Conservation (phyloP, 345 rosid genomes). For the Eucalyptus marginata region DNA sequence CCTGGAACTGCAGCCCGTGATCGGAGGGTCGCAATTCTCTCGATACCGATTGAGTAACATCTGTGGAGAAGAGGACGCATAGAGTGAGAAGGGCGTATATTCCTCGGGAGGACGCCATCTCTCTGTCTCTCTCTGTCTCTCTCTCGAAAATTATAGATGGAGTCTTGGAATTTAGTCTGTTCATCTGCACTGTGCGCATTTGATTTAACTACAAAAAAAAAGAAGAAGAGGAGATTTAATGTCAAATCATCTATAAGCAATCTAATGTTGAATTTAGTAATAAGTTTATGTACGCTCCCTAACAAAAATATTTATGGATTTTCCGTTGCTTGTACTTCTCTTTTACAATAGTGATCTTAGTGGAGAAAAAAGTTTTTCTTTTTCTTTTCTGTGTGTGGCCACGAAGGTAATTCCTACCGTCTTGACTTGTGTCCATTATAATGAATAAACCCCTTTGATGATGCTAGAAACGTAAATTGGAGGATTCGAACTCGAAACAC, state of each 20-base stretch:
- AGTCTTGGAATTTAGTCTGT: no score
- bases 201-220: no score
- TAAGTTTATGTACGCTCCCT: no score
- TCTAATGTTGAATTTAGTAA: no score
- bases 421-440: no score
- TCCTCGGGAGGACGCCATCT: not conserved
- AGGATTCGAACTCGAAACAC: not conserved
- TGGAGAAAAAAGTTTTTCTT: not conserved
- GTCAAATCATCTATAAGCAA: no score
- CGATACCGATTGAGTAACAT: not conserved
- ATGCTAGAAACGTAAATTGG: not conserved
- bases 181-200: no score
- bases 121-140: no score
- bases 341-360: no score
- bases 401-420: not conserved
- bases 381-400: not conserved
- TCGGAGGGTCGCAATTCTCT: conserved; percentile 8
- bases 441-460: not conserved
- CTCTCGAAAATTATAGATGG: no score
- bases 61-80: not conserved
- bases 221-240: no score
- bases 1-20: conserved; percentile 7
- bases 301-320: not conserved
- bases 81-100: not conserved
- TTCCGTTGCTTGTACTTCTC: no score